These are phyloP conservation scores for Hypericum androsaemum DNA, from an alignment of 345 rosid genomes.

Conservation along the genomic window DNA sequence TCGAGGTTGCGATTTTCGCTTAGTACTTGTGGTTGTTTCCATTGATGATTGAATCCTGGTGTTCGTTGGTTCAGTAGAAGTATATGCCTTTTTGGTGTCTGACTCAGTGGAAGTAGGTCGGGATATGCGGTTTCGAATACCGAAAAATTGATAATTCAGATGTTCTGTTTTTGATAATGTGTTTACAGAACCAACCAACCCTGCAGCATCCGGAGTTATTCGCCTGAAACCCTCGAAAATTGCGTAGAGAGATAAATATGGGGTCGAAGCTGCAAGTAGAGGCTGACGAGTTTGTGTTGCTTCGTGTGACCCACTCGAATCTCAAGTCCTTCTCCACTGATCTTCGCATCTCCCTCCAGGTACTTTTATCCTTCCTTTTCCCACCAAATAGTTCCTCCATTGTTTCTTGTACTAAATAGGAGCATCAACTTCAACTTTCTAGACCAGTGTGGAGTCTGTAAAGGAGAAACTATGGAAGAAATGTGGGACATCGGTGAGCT, in stretches of 20 bases:
- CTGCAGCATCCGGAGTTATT: too few species aligned
- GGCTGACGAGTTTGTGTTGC: constrained; percentile 54
- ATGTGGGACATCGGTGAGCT: constrained; percentile 69
- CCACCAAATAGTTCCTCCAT: background rate
- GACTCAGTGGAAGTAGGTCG: too few species aligned
- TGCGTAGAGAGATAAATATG: background rate
- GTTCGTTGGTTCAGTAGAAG: too few species aligned
- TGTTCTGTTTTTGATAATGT: too few species aligned
- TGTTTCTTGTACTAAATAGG: background rate
- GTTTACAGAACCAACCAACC: too few species aligned
- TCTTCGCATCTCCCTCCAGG: constrained; percentile 68
- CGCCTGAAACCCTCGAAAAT: too few species aligned
- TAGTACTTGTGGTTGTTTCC: too few species aligned
- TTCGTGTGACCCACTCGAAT: constrained; percentile 72
- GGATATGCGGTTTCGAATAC: too few species aligned
- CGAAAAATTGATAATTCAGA: too few species aligned
- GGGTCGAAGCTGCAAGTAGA: constrained; percentile 5
- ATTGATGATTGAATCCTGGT: too few species aligned
- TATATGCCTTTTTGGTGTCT: too few species aligned
- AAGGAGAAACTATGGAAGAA: constrained; percentile 89
- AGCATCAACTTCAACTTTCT: background rate
- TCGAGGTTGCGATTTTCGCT: too few species aligned
- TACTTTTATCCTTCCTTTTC: background rate
- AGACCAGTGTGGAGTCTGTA: constrained; percentile 56
- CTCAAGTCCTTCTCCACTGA: constrained; percentile 61